Percentiles rank a stretch among this genome's conserved stretches.
These are phyloP conservation scores for Sclerotinia subarctica DNA, from an alignment of 2,329 filamentous ascomycete genomes.

Conservation along the genomic window DNA sequence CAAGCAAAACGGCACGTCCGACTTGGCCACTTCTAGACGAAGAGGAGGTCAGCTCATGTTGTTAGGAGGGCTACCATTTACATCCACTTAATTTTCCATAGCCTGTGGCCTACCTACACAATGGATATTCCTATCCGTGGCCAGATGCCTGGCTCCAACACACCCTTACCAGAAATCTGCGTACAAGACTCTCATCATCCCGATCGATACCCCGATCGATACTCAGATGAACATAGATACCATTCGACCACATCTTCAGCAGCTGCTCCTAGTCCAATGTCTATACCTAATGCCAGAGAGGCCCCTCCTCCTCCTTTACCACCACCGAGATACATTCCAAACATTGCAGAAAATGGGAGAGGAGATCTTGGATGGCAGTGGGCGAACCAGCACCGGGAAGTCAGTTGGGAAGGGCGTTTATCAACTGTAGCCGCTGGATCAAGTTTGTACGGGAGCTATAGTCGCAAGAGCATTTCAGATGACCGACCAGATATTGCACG, in stretches of 20 bases:
- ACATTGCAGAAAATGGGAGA: conserved; percentile 49
- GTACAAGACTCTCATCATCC: conserved; percentile 42
- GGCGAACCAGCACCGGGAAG: conserved; percentile 53
- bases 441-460: conserved; percentile 48
- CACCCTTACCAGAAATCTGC: conserved; percentile 42
- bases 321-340: conserved; percentile 57
- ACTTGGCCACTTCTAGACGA: conserved; percentile 28
- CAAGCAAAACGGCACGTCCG: conserved; percentile 23
- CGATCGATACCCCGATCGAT: conserved; percentile 32
- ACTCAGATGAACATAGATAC: conserved; percentile 33
- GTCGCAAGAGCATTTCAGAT: conserved; percentile 31
- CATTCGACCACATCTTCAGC: conserved; percentile 40
- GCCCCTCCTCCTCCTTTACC: conserved; percentile 60
- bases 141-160: conserved; percentile 22
- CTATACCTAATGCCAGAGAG: conserved; percentile 57
- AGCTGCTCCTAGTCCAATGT: conserved; percentile 52
- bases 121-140: conserved; percentile 45
- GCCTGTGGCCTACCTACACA: conserved; percentile 20
- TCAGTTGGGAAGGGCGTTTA: conserved; percentile 43
- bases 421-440: conserved; percentile 48
- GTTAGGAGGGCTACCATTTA: conserved; percentile 6
- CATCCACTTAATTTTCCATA: conserved; percentile 8
- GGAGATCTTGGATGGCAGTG: conserved; percentile 57
- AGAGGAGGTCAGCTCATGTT: conserved; percentile 13
- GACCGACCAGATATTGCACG: conserved; percentile 34